Evolutionary conservation across 768 basidiomycete genomes (phyloP).

Genomic region (Leccinellum rugosiceps): DNA sequence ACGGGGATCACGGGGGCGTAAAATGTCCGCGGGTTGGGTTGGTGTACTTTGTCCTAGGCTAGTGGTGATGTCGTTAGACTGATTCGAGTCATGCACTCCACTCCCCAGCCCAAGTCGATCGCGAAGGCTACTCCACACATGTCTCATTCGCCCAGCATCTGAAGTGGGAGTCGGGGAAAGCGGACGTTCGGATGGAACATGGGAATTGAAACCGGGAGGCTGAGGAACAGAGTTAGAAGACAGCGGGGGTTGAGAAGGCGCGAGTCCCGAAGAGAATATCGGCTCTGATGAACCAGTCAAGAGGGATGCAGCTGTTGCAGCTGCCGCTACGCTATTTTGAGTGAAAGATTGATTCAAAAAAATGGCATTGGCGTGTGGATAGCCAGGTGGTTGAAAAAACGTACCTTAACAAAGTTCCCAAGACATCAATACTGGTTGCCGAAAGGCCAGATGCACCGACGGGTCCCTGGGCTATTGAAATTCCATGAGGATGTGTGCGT

Average conservation of each 20-base stretch:
- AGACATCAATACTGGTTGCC: slow-evolving; percentile 74
- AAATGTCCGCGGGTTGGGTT: slow-evolving; percentile 9
- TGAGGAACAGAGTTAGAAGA: slow-evolving; percentile 13
- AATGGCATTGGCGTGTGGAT: not conserved
- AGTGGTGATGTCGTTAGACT: slow-evolving; percentile 8
- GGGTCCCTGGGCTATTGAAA: slow-evolving; percentile 27
- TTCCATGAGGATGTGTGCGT: slow-evolving; percentile 17
- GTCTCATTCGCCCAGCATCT: slow-evolving; percentile 47
- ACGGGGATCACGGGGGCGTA: slow-evolving; percentile 44
- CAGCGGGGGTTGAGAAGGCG: slow-evolving; percentile 31
- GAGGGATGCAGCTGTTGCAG: slow-evolving; percentile 84
- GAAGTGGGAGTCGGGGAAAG: slow-evolving; percentile 42
- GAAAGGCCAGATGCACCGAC: slow-evolving; percentile 43
- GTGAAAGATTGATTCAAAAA: not conserved
- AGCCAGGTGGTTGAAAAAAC: slow-evolving; percentile 9
- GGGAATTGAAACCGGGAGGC: slow-evolving; percentile 8
- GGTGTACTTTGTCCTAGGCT: slow-evolving; percentile 3
- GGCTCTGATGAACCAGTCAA: slow-evolving; percentile 70
- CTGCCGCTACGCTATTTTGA: slow-evolving; percentile 71
- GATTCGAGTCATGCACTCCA: slow-evolving; percentile 14
- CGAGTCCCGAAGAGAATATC: slow-evolving; percentile 56
- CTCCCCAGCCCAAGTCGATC: slow-evolving; percentile 59
- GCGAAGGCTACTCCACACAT: slow-evolving; percentile 65
- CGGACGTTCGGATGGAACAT: slow-evolving; percentile 30
- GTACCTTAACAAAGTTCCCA: slow-evolving; percentile 80